Base-by-base conservation (phyloP, 78 protist genomes). In the Dictyostelium capitatum region DNA sequence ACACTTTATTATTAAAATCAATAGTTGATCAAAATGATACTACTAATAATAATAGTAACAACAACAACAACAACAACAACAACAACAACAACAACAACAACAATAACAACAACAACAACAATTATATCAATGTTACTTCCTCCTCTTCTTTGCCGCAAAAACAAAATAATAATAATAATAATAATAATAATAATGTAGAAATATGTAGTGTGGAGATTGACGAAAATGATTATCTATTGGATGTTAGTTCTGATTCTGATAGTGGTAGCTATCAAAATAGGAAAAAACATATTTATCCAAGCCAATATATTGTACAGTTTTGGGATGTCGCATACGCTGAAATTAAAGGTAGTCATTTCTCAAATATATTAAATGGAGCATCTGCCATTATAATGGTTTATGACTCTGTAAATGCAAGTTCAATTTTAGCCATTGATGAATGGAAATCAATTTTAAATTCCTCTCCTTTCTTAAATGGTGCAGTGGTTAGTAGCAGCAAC, bases 241-340 rank as follows among this genome's bases (percentile, higher is more conserved):
- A 32, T 62, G 70, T 25, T 62, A 25, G 28, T 11, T 62, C 70
- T 10, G 70, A 62, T 62, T 62, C 70, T 7, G 78, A 70, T 54
- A 3, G 62, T 54, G 62, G 62, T 54, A 17, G 62, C 3, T 1
- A 32, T 70, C 51, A 19, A 41, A 46, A 23, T 23, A 47, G 6
- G 80, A 41, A n/a, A n/a, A n/a, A 6, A 17, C 37, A 47, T 47
- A 7, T 9, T 32, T 11, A 43, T 19, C 65, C 59, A 3, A 46
- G 20, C 17, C 30, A 23, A 30, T 77, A 30, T 53, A 28, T 77
- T 2, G 46, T 83, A 41, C 83, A 85, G 47, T 85, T 85, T 75
- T 28, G 56, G 37, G 92, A 85, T 85, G 65, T 85, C 2, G 43
- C 92, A 20, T 57, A 85, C 17, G 64, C 92, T 47, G 92, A 85